phyloP scores from a whole-genome alignment of 116 monocot species.

The Cymodocea nodosa region DNA sequence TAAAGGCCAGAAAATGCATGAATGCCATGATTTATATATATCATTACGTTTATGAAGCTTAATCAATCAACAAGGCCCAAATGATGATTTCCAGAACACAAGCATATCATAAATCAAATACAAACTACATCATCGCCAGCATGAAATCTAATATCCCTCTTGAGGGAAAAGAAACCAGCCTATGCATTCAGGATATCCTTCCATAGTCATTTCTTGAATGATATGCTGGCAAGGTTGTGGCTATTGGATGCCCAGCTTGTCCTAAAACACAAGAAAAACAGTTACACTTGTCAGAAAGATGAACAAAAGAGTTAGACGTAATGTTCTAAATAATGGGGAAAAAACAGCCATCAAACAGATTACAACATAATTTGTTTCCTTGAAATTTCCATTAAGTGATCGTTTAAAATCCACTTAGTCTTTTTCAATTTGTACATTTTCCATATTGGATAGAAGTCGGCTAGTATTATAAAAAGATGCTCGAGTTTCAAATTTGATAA shows the following conservation, averaged over 20 bases:
- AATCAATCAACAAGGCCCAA: neutral
- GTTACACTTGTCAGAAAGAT: too few species aligned
- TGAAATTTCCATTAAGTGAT: too few species aligned
- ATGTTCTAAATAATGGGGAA: too few species aligned
- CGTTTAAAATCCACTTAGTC: too few species aligned
- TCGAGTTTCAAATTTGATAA: too few species aligned
- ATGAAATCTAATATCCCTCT: neutral
- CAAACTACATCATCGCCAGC: conserved; percentile 1
- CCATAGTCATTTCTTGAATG: conserved; percentile 5
- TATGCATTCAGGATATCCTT: conserved; percentile 1
- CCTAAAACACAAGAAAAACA: neutral
- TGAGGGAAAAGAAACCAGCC: neutral
- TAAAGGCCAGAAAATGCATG: neutral
- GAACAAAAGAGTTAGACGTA: too few species aligned
- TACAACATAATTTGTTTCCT: too few species aligned
- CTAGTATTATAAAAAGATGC: too few species aligned
- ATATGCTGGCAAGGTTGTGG: neutral
- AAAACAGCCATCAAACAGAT: too few species aligned
- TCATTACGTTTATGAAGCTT: neutral
- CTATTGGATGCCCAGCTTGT: neutral
- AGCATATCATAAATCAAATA: neutral
- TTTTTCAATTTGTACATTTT: too few species aligned
- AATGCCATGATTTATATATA: neutral
- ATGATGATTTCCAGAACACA: neutral
- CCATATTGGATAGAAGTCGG: too few species aligned